Percentiles rank a stretch among this genome's conserved stretches.
Evolutionary conservation across 495 filamentous ascomycete species (phyloP).

Genomic region (Aspergillus nanangensis): DNA sequence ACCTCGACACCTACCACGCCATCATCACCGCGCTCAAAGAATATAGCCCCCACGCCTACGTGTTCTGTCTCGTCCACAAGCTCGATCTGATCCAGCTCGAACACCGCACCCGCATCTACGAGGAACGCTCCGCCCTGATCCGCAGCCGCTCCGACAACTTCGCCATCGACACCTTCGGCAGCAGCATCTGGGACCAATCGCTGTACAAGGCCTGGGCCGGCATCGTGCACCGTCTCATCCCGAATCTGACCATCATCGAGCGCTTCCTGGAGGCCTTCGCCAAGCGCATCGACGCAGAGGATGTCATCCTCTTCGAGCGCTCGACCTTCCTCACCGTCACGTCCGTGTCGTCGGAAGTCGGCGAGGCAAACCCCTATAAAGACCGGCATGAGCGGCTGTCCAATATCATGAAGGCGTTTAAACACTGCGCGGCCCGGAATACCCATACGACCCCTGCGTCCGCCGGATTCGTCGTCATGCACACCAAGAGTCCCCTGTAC

Average conservation of each 20-base stretch:
- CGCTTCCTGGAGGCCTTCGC: constrained; percentile 73
- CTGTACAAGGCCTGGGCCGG: constrained; percentile 98
- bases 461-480: constrained; percentile 60
- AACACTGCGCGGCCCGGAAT: constrained; percentile 67
- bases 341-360: constrained; percentile 67
- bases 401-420: constrained; percentile 97
- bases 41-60: constrained; percentile 74
- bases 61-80: constrained; percentile 95
- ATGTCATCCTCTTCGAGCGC: constrained; percentile 92
- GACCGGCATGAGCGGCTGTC: constrained; percentile 92
- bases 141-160: constrained; percentile 70
- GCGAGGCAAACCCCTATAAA: constrained; percentile 74
- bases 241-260: constrained; percentile 88
- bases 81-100: constrained; percentile 92
- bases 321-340: constrained; percentile 94
- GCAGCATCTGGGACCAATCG: constrained; percentile 97
- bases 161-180: constrained; percentile 71
- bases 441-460: constrained; percentile 48
- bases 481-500: constrained; percentile 68
- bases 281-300: constrained; percentile 80
- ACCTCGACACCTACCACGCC: constrained; percentile 81
- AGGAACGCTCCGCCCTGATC: constrained; percentile 70
- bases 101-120: constrained; percentile 73
- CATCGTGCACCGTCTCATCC: constrained; percentile 94
- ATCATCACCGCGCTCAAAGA: constrained; percentile 83